phyloP scores from a whole-genome alignment of 495 filamentous ascomycete genomes.

The Pyronema omphalodes region DNA sequence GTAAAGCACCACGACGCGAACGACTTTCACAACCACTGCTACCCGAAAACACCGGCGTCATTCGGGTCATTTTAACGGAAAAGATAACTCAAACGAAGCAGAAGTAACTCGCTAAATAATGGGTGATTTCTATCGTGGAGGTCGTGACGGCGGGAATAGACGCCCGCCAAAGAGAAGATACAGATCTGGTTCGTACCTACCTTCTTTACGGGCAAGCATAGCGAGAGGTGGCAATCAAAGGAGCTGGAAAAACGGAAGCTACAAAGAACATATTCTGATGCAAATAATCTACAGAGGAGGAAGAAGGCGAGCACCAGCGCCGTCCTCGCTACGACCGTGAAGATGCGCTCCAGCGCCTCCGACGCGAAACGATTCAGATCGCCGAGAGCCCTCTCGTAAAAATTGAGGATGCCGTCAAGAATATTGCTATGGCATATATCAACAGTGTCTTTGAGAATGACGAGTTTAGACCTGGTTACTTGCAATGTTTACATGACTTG shows the following conservation, averaged over 20 bases:
- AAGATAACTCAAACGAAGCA: too few species aligned
- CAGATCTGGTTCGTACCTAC: constrained; percentile 15
- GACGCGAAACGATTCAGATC: constrained; percentile 62
- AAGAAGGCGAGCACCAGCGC: constrained; percentile 61
- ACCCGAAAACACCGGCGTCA: too few species aligned
- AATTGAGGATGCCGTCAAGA: constrained; percentile 61
- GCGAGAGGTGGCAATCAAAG: too few species aligned
- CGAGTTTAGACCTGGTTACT: constrained; percentile 47
- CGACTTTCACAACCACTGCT: not conserved
- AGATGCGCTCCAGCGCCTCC: constrained; percentile 52
- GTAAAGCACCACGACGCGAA: too few species aligned
- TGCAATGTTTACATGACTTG: constrained; percentile 57
- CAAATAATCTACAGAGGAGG: constrained; percentile 11
- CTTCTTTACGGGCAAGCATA: not conserved
- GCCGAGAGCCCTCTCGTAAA: constrained; percentile 71
- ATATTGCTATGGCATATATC: constrained; percentile 55
- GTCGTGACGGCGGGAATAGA: constrained; percentile 16
- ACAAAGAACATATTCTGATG: not conserved
- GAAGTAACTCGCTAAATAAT: constrained; percentile 5
- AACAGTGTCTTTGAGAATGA: constrained; percentile 63
- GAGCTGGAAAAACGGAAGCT: too few species aligned
- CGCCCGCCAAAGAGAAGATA: constrained; percentile 18
- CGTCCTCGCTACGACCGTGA: constrained; percentile 56
- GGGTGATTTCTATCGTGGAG: constrained; percentile 24
- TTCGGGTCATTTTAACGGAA: too few species aligned